Evolutionary conservation across 75 land plant genomes (phyloP).

Genomic region (Isoetes taiwanensis): DNA sequence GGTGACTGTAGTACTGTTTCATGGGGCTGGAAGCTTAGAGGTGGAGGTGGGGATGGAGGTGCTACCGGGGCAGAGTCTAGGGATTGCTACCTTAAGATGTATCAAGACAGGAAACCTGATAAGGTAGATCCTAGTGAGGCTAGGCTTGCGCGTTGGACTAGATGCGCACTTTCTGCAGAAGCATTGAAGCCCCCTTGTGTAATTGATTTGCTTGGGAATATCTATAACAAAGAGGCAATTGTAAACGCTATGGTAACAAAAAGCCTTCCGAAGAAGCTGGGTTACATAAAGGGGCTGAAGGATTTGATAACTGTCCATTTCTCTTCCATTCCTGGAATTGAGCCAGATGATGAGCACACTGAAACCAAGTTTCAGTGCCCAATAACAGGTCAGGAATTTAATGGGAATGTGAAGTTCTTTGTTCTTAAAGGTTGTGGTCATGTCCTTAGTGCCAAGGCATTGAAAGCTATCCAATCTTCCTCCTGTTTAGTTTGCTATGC

Average conservation of each 20-base stretch:
- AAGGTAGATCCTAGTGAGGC: slow-evolving; percentile 91
- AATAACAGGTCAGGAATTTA: slow-evolving; percentile 70
- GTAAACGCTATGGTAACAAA: slow-evolving; percentile 60
- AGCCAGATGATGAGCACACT: slow-evolving; percentile 10
- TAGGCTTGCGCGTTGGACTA: slow-evolving; percentile 56
- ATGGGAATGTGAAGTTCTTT: slow-evolving; percentile 72
- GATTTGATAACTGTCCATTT: slow-evolving; percentile 62
- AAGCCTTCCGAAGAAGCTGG: slow-evolving; percentile 52
- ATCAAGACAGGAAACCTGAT: slow-evolving; percentile 79
- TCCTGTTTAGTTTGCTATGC: slow-evolving; percentile 70
- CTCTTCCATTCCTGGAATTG: slow-evolving; percentile 36
- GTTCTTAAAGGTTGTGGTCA: slow-evolving; percentile 69
- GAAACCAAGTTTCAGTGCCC: slow-evolving; percentile 81
- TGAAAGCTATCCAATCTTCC: slow-evolving; percentile 77
- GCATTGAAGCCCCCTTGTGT: slow-evolving; percentile 67
- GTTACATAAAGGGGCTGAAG: slow-evolving; percentile 66
- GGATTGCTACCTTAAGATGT: slow-evolving; percentile 95
- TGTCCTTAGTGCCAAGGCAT: slow-evolving; percentile 68
- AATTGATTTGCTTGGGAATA: slow-evolving; percentile 64
- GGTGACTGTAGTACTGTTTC: too few species aligned
- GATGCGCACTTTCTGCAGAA: slow-evolving; percentile 67
- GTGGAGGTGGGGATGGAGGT: slow-evolving; percentile 99
- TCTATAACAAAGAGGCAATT: slow-evolving; percentile 81
- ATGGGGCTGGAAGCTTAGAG: slow-evolving; percentile 36
- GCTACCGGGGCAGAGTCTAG: slow-evolving; percentile 96